Evolutionary conservation across 2,329 filamentous ascomycete genomes (phyloP).

Genomic region (Colletotrichum sojae): DNA sequence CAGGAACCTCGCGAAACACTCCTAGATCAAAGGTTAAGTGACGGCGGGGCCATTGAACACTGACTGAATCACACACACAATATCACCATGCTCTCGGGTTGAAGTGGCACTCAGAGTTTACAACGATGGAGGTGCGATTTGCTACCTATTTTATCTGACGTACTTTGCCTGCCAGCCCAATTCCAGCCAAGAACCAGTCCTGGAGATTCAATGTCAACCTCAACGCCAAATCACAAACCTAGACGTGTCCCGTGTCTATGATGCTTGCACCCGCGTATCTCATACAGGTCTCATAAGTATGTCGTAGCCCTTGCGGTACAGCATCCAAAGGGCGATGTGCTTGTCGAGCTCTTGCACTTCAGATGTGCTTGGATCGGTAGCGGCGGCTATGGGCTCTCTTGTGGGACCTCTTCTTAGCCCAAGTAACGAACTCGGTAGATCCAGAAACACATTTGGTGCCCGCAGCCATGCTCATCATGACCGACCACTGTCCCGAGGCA

Average conservation of each 20-base stretch:
- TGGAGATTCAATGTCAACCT: slow-evolving; percentile 30
- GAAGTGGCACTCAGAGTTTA: background rate
- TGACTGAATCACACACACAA: background rate
- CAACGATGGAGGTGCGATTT: slow-evolving; percentile 27
- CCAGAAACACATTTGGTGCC: slow-evolving; percentile 66
- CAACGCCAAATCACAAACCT: slow-evolving; percentile 35
- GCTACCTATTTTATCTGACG: slow-evolving; percentile 23
- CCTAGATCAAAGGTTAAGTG: background rate
- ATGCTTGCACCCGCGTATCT: slow-evolving; percentile 26
- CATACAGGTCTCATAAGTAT: slow-evolving; percentile 38
- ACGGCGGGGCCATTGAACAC: too few species aligned
- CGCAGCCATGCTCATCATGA: slow-evolving; percentile 61
- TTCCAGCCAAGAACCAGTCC: slow-evolving; percentile 34
- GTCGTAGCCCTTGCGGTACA: slow-evolving; percentile 23
- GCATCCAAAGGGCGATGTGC: slow-evolving; percentile 26
- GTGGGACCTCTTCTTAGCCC: slow-evolving; percentile 41
- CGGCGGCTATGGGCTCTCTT: slow-evolving; percentile 38
- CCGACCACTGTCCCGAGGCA: slow-evolving; percentile 70
- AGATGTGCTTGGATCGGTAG: slow-evolving; percentile 31
- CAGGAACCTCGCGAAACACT: background rate
- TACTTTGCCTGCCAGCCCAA: slow-evolving; percentile 19
- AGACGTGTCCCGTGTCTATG: slow-evolving; percentile 32
- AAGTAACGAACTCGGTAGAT: slow-evolving; percentile 45
- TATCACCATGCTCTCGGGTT: background rate
- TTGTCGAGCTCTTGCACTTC: slow-evolving; percentile 1